Evolutionary conservation across 2,329 filamentous ascomycete genomes (phyloP).

Genomic region (Monosporascus cannonballus): DNA sequence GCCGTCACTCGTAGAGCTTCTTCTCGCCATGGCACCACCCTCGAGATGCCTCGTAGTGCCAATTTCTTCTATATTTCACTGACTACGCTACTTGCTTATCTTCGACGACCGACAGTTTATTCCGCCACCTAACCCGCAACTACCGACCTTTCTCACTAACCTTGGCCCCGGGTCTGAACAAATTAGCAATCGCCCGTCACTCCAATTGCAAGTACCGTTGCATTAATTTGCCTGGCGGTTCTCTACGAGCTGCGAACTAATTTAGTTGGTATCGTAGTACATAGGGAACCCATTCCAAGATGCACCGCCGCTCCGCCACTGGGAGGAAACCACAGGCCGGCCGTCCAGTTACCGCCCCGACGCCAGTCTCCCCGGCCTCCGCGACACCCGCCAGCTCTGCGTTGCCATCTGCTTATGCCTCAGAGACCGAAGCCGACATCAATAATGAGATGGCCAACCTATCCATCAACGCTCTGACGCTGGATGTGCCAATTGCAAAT

Average conservation of each 20-base stretch:
- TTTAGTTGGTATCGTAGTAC: too few relatives aligned
- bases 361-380: conserved; percentile 25
- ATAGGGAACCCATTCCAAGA: conserved; percentile 5
- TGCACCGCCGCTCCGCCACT: conserved; percentile 19
- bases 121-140: too few relatives aligned
- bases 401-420: conserved; percentile 29
- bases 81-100: conserved; percentile 6
- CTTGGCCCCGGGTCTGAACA: too few relatives aligned
- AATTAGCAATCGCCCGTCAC: too few relatives aligned
- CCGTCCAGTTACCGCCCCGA: conserved; percentile 17
- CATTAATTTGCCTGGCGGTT: too few relatives aligned
- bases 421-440: conserved; percentile 32
- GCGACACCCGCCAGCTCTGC: conserved; percentile 32
- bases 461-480: conserved; percentile 36
- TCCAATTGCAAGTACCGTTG: too few relatives aligned
- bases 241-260: too few relatives aligned
- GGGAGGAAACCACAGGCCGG: conserved; percentile 28
- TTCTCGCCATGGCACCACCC: conserved; percentile 51
- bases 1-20: conserved; percentile 35
- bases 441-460: conserved; percentile 35
- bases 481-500: conserved; percentile 27
- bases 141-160: too few relatives aligned
- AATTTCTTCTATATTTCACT: conserved; percentile 9
- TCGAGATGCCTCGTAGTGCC: conserved; percentile 35
- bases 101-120: background rate